Percentiles rank a stretch among this genome's conserved stretches.
phyloP scores from a whole-genome alignment of 2,329 filamentous ascomycete genomes.

The Pseudocercospora vitis region DNA sequence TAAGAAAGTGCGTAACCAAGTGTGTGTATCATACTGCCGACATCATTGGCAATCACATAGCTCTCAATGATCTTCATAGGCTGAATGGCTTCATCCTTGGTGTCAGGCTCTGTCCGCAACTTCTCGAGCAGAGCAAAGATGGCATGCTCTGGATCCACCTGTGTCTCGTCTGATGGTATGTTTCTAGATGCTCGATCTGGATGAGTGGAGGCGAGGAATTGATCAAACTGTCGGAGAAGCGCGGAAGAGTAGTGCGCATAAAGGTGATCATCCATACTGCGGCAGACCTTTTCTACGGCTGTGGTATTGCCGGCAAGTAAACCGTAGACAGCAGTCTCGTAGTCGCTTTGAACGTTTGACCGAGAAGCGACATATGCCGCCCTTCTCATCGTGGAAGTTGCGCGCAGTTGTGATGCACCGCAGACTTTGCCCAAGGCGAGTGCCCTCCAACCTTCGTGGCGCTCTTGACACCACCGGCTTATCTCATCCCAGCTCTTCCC shows the following conservation, averaged over 20 bases:
- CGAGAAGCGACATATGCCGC: conserved; percentile 72
- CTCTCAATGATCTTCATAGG: conserved; percentile 76
- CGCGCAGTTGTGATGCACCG: conserved; percentile 47
- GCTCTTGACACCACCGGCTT: conserved; percentile 79
- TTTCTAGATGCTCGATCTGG: conserved; percentile 61
- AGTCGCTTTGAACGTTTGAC: conserved; percentile 64
- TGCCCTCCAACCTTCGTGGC: conserved; percentile 86
- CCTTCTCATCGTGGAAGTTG: conserved; percentile 60
- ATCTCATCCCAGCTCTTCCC: conserved; percentile 75
- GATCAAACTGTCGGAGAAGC: conserved; percentile 75
- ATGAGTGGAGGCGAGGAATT: conserved; percentile 61
- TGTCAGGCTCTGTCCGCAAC: conserved; percentile 59
- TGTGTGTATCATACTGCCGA: conserved; percentile 46
- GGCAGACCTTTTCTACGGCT: conserved; percentile 74
- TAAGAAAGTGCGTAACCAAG: conserved; percentile 47
- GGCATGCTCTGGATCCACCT: conserved; percentile 51
- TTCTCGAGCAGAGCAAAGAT: conserved; percentile 56
- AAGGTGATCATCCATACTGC: conserved; percentile 80
- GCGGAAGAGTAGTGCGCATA: conserved; percentile 88
- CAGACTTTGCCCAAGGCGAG: conserved; percentile 68
- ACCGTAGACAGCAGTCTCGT: conserved; percentile 87
- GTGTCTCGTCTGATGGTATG: conserved; percentile 17
- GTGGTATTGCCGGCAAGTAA: conserved; percentile 80
- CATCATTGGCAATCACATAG: conserved; percentile 66
- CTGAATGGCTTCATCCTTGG: conserved; percentile 59